phyloP scores from a whole-genome alignment of 768 basidiomycete genomes.

The Boletus tylopilopsis region DNA sequence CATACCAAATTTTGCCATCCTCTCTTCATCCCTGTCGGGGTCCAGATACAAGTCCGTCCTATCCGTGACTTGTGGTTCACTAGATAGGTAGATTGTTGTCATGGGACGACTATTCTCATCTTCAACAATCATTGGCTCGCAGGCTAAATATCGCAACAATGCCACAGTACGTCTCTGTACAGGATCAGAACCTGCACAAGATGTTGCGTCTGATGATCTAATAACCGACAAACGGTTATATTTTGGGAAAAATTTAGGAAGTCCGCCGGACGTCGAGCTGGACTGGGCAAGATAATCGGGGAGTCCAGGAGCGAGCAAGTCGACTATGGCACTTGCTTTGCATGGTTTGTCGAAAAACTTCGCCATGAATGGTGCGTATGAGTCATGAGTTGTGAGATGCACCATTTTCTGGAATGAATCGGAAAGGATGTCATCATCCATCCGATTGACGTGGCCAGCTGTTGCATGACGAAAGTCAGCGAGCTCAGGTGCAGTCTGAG shows the following conservation, averaged over 20 bases:
- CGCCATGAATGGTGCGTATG: conserved; percentile 9
- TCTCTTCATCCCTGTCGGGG: conserved; percentile 4
- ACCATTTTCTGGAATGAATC: conserved; percentile 9
- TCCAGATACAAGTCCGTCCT: background rate
- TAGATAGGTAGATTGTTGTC: background rate
- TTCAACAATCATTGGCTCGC: background rate
- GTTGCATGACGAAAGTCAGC: background rate
- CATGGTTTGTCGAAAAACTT: conserved; percentile 5
- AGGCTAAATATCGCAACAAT: background rate
- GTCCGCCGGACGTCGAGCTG: conserved; percentile 15
- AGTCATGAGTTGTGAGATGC: conserved; percentile 9
- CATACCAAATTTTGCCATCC: conserved; percentile 11
- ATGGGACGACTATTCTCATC: background rate
- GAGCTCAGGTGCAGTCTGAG: background rate
- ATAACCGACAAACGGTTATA: conserved; percentile 2
- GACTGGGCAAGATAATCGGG: conserved; percentile 13
- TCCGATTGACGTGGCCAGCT: background rate
- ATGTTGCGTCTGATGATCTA: background rate
- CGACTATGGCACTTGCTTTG: background rate
- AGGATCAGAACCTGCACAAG: background rate
- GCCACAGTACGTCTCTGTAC: conserved; percentile 3
- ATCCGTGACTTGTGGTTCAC: background rate
- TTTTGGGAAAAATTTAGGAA: conserved; percentile 7
- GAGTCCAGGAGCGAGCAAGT: background rate
- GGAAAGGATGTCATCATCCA: background rate